These are phyloP conservation scores for Boletus subparvulus DNA, from an alignment of 768 basidiomycete species.

Conservation along the genomic window DNA sequence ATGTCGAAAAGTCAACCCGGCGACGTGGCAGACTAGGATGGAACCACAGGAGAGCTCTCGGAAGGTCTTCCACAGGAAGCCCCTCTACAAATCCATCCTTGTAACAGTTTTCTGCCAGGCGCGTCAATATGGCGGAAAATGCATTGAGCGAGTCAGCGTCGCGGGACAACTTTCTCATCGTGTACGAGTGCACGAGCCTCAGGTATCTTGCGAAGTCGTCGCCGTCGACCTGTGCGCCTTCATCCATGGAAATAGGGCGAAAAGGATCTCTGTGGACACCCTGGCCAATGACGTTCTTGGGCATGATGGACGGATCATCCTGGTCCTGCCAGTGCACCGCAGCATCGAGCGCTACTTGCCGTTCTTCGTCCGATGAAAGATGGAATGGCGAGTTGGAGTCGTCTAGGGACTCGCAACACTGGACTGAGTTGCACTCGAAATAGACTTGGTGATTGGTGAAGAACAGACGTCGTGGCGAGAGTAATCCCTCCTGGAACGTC, in stretches of 20 bases:
- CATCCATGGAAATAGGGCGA: neutral
- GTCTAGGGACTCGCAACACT: conserved; percentile 14
- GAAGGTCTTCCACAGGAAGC: conserved; percentile 8
- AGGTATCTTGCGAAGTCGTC: neutral
- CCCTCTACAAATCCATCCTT: conserved; percentile 15
- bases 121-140: conserved; percentile 13
- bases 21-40: conserved; percentile 1
- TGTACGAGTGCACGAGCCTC: conserved; percentile 6
- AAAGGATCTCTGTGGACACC: conserved; percentile 12
- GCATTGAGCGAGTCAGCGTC: conserved; percentile 16
- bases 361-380: conserved; percentile 4
- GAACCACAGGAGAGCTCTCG: conserved; percentile 13
- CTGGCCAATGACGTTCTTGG: neutral
- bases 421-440: conserved; percentile 15
- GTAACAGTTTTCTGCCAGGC: conserved; percentile 1
- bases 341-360: neutral
- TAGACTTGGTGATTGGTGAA: conserved; percentile 22
- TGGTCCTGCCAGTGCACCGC: neutral
- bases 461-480: conserved; percentile 17
- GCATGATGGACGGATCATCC: neutral
- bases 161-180: neutral
- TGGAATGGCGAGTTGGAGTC: conserved; percentile 15
- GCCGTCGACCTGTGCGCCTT: neutral
- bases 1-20: neutral
- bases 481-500: conserved; percentile 21